Evolutionary conservation across 2,329 filamentous ascomycete species (phyloP), one percentile per base, ranked within the genome.

Genomic region (Epichloe gansuensis): DNA sequence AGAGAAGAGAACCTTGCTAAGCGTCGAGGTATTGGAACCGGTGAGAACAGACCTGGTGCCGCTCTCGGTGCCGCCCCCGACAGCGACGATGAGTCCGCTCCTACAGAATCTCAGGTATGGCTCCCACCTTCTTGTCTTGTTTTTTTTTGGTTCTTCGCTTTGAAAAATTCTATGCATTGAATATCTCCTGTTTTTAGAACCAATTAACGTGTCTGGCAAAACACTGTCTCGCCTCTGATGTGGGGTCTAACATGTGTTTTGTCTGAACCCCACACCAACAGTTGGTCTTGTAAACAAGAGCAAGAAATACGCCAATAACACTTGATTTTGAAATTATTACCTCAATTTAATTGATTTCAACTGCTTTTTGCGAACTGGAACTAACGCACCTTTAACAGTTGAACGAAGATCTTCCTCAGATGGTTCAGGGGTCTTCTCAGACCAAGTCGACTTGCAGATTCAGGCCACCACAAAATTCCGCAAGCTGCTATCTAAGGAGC

Each of bases 391-490:
- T 53, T 3, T 25, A 42, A 35, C 51, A 98, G 93, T 79, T 98
- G 69, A 95, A 93, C 69, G 91, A 96, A 73, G 93, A 98, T 69
- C 89, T 98, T 62, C 93, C 93, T 63, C 85, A 93, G 75, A 98
- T 98, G 93, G 93, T 97, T 57, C 80, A 86, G 66, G 93, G 93
- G 93, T 98, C 66, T 97, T 98, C 75, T 98, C 93, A 59, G 91
- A 98, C 59, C 90, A 97, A 73, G 96, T 98, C 72, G 93, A 98
- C 68, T 81, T 87, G 62, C 93, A 98, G 74, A 98, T 98, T 63
- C 85, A 91, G 73, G 90, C 91, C 54, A 98, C 93, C 31, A 98
- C 93, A 62, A 96, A 95, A 72, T 98, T 98, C 79, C 81, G 93
- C 69, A 98, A 98, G 79, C 81, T 98, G 43, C 78, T 98, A 31